phyloP scores from a whole-genome alignment of 305 asterid species.

The Caryopteris hybrid region DNA sequence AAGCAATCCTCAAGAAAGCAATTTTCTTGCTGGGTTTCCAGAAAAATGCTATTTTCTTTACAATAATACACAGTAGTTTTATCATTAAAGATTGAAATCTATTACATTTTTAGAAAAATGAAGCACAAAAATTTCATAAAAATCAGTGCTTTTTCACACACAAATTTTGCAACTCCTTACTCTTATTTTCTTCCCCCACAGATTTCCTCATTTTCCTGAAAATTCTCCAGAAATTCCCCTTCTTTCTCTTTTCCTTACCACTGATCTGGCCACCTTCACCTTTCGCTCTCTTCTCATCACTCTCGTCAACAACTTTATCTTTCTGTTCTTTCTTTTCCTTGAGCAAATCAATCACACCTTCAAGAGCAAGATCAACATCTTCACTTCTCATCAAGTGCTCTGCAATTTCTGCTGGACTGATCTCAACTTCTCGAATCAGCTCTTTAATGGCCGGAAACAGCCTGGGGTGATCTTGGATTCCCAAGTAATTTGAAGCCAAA shows the following conservation, averaged over 20 bases:
- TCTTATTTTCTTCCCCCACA: not conserved
- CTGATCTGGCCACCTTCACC: not conserved
- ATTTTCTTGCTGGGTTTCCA: too few relatives aligned
- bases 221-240: slow-evolving; percentile 9
- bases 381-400: slow-evolving; percentile 73
- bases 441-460: slow-evolving; percentile 23
- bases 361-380: slow-evolving; percentile 43
- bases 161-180: not conserved
- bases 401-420: slow-evolving; percentile 63
- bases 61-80: too few relatives aligned
- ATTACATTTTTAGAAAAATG: too few relatives aligned
- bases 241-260: not conserved
- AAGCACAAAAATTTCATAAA: too few relatives aligned
- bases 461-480: slow-evolving; percentile 21
- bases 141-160: too few relatives aligned
- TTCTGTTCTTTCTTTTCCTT: slow-evolving; percentile 31
- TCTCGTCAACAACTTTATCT: not conserved
- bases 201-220: not conserved
- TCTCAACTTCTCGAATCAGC: slow-evolving; percentile 36
- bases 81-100: too few relatives aligned
- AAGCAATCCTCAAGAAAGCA: too few relatives aligned
- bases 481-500: slow-evolving; percentile 34
- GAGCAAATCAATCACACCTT: slow-evolving; percentile 49
- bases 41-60: too few relatives aligned
- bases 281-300: not conserved